Percentiles rank a stretch among this genome's conserved stretches.
These are phyloP conservation scores for Pythium guiyangense DNA, from an alignment of 352 stramenopile species.

Conservation along the genomic window DNA sequence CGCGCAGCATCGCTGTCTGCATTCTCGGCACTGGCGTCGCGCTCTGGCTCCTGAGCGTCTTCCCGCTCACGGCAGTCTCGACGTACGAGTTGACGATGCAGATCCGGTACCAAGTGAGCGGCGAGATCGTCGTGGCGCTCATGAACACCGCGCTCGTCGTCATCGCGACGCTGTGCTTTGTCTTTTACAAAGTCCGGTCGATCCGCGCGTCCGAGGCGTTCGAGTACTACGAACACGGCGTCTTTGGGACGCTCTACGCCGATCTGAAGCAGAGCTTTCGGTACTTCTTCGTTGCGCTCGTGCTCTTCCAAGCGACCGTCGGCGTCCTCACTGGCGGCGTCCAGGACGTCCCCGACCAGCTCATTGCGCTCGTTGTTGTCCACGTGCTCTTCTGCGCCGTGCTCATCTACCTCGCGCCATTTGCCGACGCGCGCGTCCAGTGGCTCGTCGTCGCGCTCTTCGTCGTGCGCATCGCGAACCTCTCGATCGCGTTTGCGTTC, in stretches of 20 bases:
- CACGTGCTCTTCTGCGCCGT: constrained; percentile 47
- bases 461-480: constrained; percentile 45
- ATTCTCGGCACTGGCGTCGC: constrained; percentile 44
- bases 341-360: constrained; percentile 35
- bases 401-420: constrained; percentile 49
- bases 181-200: constrained; percentile 34
- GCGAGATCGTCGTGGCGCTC: constrained; percentile 39
- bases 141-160: constrained; percentile 42
- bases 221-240: constrained; percentile 38
- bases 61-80: constrained; percentile 48
- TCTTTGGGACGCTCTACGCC: constrained; percentile 59
- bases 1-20: constrained; percentile 42
- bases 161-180: constrained; percentile 31
- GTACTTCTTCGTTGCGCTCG: constrained; percentile 57
- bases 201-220: constrained; percentile 36
- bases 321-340: constrained; percentile 49
- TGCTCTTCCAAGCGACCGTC: constrained; percentile 41
- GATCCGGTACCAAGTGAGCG: constrained; percentile 37
- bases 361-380: constrained; percentile 45
- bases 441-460: constrained; percentile 32
- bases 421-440: constrained; percentile 28
- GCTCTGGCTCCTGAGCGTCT: constrained; percentile 49
- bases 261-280: constrained; percentile 44
- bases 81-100: constrained; percentile 67
- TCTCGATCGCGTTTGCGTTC: constrained; percentile 51